phyloP scores from a whole-genome alignment of 2,329 filamentous ascomycete species.

The Monosporascus sp. region DNA sequence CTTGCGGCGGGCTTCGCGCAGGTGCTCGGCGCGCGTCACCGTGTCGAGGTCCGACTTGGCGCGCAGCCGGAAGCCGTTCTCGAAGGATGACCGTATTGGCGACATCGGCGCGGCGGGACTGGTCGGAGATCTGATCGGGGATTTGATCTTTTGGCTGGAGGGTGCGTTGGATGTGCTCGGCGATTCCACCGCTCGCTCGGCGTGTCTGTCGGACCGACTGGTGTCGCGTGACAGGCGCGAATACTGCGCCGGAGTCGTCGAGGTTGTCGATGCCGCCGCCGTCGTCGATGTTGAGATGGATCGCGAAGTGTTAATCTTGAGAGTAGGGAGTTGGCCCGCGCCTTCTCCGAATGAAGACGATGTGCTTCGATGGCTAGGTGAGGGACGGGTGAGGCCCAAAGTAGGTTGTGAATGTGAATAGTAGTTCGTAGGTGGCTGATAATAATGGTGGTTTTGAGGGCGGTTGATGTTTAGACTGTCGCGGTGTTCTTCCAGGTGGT shows the following conservation, averaged over 20 bases:
- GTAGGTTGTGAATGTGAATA: conserved; percentile 26
- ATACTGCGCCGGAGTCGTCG: conserved; percentile 24
- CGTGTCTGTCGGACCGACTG: conserved; percentile 45
- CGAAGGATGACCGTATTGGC: conserved; percentile 54
- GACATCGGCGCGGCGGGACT: conserved; percentile 39
- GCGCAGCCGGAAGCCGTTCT: conserved; percentile 51
- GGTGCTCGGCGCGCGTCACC: conserved; percentile 48
- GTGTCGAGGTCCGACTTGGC: conserved; percentile 56
- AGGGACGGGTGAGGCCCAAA: conserved; percentile 29
- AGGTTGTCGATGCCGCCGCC: conserved; percentile 10
- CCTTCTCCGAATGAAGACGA: conserved; percentile 37
- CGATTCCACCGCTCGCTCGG: conserved; percentile 33
- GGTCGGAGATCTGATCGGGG: conserved; percentile 23
- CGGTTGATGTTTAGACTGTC: conserved; percentile 22
- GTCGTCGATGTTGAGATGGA: conserved; percentile 3
- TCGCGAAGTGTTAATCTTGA: conserved; percentile 36
- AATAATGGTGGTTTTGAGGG: conserved; percentile 13
- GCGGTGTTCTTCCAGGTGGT: conserved; percentile 11
- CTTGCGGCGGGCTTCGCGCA: conserved; percentile 56
- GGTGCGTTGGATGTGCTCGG: conserved; percentile 24
- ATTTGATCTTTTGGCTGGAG: conserved; percentile 9
- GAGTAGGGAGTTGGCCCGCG: conserved; percentile 23
- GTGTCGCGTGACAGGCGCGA: conserved; percentile 38
- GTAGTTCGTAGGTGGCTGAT: conserved; percentile 10
- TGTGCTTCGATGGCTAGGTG: conserved; percentile 35